These are phyloP conservation scores for Ilyonectria sp. DNA, from an alignment of 2,329 filamentous ascomycete species.

Conservation along the genomic window DNA sequence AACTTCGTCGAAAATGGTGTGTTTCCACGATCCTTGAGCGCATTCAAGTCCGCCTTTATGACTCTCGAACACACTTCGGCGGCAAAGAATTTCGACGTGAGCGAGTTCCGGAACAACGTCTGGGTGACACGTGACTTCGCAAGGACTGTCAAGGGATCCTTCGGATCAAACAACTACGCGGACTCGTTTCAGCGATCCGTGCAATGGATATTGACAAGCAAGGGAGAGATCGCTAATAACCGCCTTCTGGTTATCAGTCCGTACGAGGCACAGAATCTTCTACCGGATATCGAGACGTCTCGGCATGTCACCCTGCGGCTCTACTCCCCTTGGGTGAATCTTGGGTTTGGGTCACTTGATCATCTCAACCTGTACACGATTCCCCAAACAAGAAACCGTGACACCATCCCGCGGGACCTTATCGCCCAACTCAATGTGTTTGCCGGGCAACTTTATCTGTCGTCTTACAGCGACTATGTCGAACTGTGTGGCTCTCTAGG, in stretches of 20 bases:
- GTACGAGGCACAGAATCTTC: constrained; percentile 70
- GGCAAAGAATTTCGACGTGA: constrained; percentile 29
- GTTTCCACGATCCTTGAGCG: neutral
- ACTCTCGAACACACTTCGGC: constrained; percentile 37
- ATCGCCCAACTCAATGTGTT: constrained; percentile 74
- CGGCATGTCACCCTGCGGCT: constrained; percentile 61
- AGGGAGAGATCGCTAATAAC: fast-evolving
- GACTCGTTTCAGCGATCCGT: constrained; percentile 44
- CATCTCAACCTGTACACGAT: constrained; percentile 38
- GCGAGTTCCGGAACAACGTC: constrained; percentile 31
- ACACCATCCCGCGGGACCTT: constrained; percentile 42
- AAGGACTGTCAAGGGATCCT: constrained; percentile 14
- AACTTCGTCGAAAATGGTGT: constrained; percentile 21
- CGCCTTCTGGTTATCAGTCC: constrained; percentile 64
- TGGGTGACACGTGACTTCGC: constrained; percentile 41
- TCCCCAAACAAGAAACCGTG: neutral
- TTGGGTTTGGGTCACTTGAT: constrained; percentile 42
- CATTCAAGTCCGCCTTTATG: constrained; percentile 37
- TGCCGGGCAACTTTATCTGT: constrained; percentile 77
- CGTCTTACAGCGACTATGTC: constrained; percentile 67
- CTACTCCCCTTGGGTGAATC: constrained; percentile 63
- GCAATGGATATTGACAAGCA: constrained; percentile 42
- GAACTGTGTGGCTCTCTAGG: constrained; percentile 67
- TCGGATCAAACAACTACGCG: constrained; percentile 6
- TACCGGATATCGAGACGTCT: constrained; percentile 55